phyloP scores from a whole-genome alignment of 1,139 yeast genomes.

The Suhomyces wounanorum region DNA sequence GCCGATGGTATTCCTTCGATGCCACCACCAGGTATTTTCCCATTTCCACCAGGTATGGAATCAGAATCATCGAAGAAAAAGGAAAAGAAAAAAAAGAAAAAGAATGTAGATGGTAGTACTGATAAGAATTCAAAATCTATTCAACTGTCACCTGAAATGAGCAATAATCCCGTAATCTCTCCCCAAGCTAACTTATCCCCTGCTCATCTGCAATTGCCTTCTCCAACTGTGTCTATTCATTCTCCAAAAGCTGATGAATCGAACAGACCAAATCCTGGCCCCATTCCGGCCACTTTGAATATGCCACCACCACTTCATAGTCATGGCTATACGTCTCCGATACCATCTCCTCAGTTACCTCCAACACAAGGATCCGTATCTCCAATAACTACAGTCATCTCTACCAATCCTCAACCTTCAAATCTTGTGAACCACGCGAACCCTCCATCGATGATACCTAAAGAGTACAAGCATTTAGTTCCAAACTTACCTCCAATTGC shows the following conservation, averaged over 20 bases:
- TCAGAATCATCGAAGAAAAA: slow-evolving; percentile 18
- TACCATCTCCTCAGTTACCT: neutral
- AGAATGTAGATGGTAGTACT: slow-evolving; percentile 2
- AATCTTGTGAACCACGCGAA: neutral
- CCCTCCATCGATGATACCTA: neutral
- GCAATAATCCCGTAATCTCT: neutral
- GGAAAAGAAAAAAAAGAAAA: slow-evolving; percentile 19
- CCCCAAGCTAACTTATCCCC: neutral
- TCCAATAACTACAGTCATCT: neutral
- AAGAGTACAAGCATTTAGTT: slow-evolving; percentile 3
- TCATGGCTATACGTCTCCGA: neutral
- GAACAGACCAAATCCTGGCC: slow-evolving; percentile 3
- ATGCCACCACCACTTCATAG: slow-evolving; percentile 7
- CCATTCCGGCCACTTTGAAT: slow-evolving; percentile 5
- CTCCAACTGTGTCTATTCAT: slow-evolving; percentile 6
- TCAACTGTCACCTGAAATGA: slow-evolving; percentile 8
- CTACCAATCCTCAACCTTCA: neutral
- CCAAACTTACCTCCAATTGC: neutral
- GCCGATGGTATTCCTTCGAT: slow-evolving; percentile 16
- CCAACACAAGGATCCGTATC: neutral
- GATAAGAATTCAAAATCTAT: neutral
- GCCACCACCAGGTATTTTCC: slow-evolving; percentile 18
- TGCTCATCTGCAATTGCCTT: slow-evolving; percentile 7
- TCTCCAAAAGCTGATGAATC: slow-evolving; percentile 2
- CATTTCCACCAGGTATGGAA: slow-evolving; percentile 13